Conservation (phyloP, 495 filamentous ascomycete species). For the Oidiodendron maius region DNA sequence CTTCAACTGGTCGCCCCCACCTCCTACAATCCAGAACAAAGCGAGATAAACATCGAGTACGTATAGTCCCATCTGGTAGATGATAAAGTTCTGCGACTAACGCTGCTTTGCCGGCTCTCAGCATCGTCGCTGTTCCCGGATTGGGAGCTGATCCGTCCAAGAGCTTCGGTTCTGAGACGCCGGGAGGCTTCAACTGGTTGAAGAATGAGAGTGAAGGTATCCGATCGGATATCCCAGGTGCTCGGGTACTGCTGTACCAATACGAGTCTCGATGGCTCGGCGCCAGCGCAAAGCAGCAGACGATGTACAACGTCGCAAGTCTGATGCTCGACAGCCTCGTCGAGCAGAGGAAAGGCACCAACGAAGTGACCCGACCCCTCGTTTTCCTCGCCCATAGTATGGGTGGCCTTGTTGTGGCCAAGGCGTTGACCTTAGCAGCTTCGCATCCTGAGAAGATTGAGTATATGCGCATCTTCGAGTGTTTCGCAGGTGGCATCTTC, state of each 20-base stretch:
- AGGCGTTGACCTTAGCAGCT: slow-evolving; percentile 29
- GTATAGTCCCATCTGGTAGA: no score
- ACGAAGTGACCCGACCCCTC: slow-evolving; percentile 42
- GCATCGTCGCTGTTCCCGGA: not conserved
- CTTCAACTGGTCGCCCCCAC: no score
- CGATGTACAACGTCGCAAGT: not conserved
- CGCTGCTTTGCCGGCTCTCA: no score
- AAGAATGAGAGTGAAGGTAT: not conserved
- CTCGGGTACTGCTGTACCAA: not conserved
- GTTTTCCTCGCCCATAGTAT: slow-evolving; percentile 64
- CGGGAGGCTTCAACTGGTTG: not conserved
- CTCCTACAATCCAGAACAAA: no score
- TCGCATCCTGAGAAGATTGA: slow-evolving; percentile 23
- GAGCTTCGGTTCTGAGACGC: not conserved
- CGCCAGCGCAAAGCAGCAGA: not conserved
- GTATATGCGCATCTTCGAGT: slow-evolving; percentile 31
- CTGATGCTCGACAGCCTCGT: not conserved
- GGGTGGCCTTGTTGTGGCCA: slow-evolving; percentile 55
- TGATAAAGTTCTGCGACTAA: no score
- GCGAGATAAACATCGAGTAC: no score
- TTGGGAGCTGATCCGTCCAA: not conserved
- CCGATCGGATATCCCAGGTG: not conserved
- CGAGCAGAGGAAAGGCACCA: not conserved
- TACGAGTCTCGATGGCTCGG: not conserved
- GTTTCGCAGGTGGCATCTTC: slow-evolving; percentile 27